A percentile compares a stretch with the other conserved stretches of the same genome.
Conservation (phyloP, 495 filamentous ascomycete species). For the Pyrenula aspistea region DNA sequence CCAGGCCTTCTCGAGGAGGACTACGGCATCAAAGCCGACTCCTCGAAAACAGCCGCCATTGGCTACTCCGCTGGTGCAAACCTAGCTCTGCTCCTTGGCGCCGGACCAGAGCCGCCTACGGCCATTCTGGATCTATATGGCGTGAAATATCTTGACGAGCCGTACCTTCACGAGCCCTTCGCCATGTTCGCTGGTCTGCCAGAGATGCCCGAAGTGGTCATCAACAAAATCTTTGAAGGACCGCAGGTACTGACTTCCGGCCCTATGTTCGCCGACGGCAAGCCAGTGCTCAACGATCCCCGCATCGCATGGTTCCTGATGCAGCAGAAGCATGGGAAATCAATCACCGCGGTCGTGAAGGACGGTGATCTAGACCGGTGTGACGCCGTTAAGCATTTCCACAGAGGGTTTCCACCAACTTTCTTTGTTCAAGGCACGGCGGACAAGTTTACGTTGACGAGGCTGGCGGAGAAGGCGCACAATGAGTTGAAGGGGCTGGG, state of each 20-base stretch:
- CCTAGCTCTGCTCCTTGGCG: constrained; percentile 3
- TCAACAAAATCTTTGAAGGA: not conserved
- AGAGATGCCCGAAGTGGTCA: not conserved
- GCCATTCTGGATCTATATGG: not conserved
- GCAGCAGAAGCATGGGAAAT: not conserved
- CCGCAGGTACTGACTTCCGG: not conserved
- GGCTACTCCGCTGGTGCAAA: constrained; percentile 6
- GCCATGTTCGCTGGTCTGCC: not conserved
- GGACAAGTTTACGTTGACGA: constrained; percentile 1
- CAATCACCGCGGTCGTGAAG: constrained; percentile 1
- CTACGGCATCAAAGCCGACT: constrained; percentile 2
- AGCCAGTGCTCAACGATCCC: not conserved
- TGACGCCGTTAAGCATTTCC: constrained; percentile 1
- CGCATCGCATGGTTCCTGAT: constrained; percentile 4
- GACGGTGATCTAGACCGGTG: constrained; percentile 3
- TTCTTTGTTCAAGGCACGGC: constrained; percentile 6
- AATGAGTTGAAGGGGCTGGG: not conserved
- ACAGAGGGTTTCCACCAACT: constrained; percentile 1
- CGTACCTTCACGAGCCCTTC: not conserved
- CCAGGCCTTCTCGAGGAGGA: constrained; percentile 1
- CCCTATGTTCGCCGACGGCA: not conserved
- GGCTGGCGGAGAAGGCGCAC: not conserved
- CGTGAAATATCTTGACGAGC: not conserved
- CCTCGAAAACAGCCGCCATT: constrained; percentile 1
- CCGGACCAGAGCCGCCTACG: not conserved